Evolutionary conservation across 2,329 filamentous ascomycete genomes (phyloP), one percentile per base, ranked within the genome.

Genomic region (Boeremia exigua): DNA sequence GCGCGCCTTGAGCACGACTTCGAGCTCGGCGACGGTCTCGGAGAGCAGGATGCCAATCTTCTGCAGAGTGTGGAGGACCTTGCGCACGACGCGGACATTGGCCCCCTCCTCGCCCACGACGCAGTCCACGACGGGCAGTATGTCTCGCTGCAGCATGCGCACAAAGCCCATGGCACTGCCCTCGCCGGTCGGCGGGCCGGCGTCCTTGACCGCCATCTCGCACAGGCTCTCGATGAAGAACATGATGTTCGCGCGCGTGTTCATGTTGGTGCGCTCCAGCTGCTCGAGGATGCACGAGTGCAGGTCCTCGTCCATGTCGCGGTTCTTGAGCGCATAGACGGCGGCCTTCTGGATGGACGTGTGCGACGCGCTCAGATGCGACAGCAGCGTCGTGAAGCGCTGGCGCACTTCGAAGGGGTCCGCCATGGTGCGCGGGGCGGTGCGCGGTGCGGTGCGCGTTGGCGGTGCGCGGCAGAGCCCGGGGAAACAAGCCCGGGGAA

Each of bases 321-420:
- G 87, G 79, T 96, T 91, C 77, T 92, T 96, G 60, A 99, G 83
- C 12, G 95, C 95, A 87, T 96, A 99, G 74, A 93, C 89, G 27
- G 95, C 94, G 3, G 93, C 91, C 79, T 97, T 97, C 70, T 94
- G 90, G 1, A 92, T 90, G 12, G 92, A 94, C 12, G 89, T 90
- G 54, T 95, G 89, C 5, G 91, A 94, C 11, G 95, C 95, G 74
- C 93, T 96, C 59, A 99, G 86, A 74, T 95, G 91, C 65, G 96
- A 89, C 23, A 99, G 86, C 74, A 95, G 90, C 48, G 85, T 85
- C 48, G 92, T 97, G 82, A 99, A 99, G 78, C 92, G 92, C 86
- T 99, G 93, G 73, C 95, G 93, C 67, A 98, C 94, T 81, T 98
- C 95, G 77, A 99, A 99, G 6, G 96, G 95, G 78, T 99, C 93